Base-by-base conservation (phyloP, 164 flowering plant species). In the Warburgia ugandensis region DNA sequence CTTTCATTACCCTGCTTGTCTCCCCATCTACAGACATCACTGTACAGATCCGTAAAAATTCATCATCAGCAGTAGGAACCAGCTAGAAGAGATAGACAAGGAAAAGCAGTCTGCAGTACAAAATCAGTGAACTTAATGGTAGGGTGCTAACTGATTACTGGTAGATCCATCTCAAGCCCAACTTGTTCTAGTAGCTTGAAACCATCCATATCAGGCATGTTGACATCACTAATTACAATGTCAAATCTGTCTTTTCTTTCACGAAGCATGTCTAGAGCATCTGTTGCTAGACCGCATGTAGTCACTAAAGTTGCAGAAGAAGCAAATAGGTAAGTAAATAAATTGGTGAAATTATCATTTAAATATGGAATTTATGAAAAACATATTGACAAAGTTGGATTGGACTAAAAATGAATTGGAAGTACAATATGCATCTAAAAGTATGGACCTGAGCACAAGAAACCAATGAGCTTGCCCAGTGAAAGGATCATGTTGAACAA, bases 1-100 rank as follows among this genome's bases (percentile, higher is more conserved):
- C 99, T 68, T 84, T 88, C 99, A 86, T 87, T 17, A 92, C 99
- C 55, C 99, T 72, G 65, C 91, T 88, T 22, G 86, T 88, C 65
- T 92, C 99, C 28, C 96, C 99, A 66, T 92, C 96, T 14, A 88
- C 99, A 52, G 99, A 92, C 99, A 92, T 92, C 96, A 92, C 99
- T 92, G 79, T 53, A 44, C 4, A 52, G 19, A 39, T 50, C 51
- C 51, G 62, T 12, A 33, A 36, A 35, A 28, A 22, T 19, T n/a
- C n/a, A n/a, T n/a, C n/a, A n/a, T n/a, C n/a, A n/a, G n/a, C 44
- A 22, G 20, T 50, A 1, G 31, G 16, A 23, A 26, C 48, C 25
- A 22, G 29, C 43, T 25, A 5, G 23, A 25, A 5, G 51, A 55
- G 2, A n/a, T n/a, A n/a, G 5, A 11, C 9, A 30, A 35, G 11